Evolutionary conservation across 805 yeast genomes (phyloP).

Genomic region (Ascoidea tarda): DNA sequence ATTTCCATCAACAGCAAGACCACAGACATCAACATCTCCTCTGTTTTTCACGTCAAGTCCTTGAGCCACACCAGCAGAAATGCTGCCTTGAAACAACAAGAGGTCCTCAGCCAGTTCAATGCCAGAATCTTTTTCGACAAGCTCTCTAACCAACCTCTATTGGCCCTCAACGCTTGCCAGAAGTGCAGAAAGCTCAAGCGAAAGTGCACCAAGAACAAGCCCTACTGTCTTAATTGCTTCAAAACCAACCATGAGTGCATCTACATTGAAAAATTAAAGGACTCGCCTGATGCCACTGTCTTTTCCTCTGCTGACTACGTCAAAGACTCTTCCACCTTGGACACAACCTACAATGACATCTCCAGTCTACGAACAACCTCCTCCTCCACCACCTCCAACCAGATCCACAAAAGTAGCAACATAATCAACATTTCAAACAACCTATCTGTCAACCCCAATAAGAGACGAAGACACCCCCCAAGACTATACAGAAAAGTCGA

Average conservation of each 20-base stretch:
- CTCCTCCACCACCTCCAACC: background rate
- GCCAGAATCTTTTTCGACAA: constrained; percentile 3
- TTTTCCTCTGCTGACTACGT: background rate
- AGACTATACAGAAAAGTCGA: no score
- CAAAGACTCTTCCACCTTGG: background rate
- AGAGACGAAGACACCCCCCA: no score
- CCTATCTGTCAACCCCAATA: no score
- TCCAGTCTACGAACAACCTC: background rate
- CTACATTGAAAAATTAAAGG: constrained; percentile 13
- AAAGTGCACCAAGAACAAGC: constrained; percentile 37
- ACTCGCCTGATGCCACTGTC: background rate
- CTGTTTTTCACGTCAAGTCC: background rate
- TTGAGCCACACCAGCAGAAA: background rate
- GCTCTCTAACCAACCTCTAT: constrained; percentile 3
- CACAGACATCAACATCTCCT: background rate
- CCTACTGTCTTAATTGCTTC: constrained; percentile 34
- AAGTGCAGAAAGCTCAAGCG: constrained; percentile 22
- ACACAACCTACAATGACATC: background rate
- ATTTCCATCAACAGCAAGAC: background rate
- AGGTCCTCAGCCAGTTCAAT: no score
- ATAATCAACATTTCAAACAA: no score
- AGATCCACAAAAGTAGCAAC: background rate
- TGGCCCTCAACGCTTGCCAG: constrained; percentile 14
- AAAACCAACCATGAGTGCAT: constrained; percentile 23
- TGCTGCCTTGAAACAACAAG: background rate